A percentile compares a stretch with the other conserved stretches of the same genome.
Conservation (phyloP, 2,329 filamentous ascomycete species). For the Biscogniauxia sp. region DNA sequence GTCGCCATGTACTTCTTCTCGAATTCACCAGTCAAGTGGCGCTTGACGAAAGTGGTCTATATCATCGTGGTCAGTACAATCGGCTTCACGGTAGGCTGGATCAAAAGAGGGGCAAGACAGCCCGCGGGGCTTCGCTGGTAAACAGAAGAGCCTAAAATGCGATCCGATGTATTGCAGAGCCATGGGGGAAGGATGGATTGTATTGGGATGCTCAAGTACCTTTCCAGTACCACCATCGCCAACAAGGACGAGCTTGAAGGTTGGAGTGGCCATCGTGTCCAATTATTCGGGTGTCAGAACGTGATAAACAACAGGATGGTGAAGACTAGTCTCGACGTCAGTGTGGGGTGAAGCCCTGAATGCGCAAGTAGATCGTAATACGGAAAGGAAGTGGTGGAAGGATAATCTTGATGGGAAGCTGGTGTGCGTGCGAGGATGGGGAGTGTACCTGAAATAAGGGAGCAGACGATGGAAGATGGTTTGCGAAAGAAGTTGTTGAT, state of each 20-base stretch:
- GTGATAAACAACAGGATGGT: constrained; percentile 48
- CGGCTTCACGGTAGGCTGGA: constrained; percentile 9
- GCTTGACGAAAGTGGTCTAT: constrained; percentile 99
- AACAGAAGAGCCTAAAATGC: constrained; percentile 5
- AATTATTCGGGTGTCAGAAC: constrained; percentile 29
- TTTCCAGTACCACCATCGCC: constrained; percentile 99
- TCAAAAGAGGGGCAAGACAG: constrained; percentile 24
- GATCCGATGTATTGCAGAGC: constrained; percentile 3
- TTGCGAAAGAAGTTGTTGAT: constrained; percentile 18
- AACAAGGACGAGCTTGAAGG: constrained; percentile 99
- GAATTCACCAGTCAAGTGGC: constrained; percentile 98
- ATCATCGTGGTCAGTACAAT: constrained; percentile 19
- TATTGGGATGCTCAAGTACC: constrained; percentile 54
- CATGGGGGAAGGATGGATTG: constrained; percentile 8
- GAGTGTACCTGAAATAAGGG: constrained; percentile 16
- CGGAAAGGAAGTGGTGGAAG: background rate
- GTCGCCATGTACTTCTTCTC: constrained; percentile 99
- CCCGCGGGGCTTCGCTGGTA: constrained; percentile 12
- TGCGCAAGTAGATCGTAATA: background rate
- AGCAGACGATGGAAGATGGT: constrained; percentile 8
- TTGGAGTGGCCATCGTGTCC: constrained; percentile 71
- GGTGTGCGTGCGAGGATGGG: background rate
- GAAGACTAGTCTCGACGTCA: constrained; percentile 25
- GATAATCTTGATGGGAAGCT: background rate
- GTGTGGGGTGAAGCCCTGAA: constrained; percentile 19